Conservation (phyloP, 495 filamentous ascomycete genomes). For the Sporormia fimetaria region DNA sequence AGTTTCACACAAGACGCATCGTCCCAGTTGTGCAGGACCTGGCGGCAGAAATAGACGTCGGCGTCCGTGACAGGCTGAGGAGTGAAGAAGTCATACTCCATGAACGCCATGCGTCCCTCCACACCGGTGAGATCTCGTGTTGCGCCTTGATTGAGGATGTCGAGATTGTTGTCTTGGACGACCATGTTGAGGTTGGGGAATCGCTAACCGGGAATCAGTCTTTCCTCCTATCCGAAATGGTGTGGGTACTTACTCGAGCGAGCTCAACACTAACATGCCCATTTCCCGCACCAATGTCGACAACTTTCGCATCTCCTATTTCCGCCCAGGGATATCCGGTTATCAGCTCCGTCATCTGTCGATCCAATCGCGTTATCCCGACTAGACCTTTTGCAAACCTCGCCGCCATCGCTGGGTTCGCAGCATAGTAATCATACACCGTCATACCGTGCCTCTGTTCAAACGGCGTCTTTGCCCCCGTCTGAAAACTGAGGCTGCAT, state of each 20-base stretch:
- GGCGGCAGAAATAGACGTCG: slow-evolving; percentile 27
- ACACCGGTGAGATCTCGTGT: slow-evolving; percentile 4
- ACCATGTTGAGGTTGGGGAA: slow-evolving; percentile 25
- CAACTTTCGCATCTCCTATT: slow-evolving; percentile 11
- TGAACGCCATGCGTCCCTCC: slow-evolving; percentile 22
- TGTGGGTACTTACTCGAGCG: not conserved
- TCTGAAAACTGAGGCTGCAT: slow-evolving; percentile 1
- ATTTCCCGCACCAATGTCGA: slow-evolving; percentile 23
- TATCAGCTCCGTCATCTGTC: slow-evolving; percentile 10
- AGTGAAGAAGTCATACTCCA: slow-evolving; percentile 30
- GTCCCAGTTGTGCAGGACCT: slow-evolving; percentile 28
- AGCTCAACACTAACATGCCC: slow-evolving; percentile 16
- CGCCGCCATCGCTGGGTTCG: slow-evolving; percentile 19
- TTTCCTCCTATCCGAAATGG: not conserved
- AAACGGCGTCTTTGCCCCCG: slow-evolving; percentile 24
- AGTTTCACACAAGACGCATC: slow-evolving; percentile 28
- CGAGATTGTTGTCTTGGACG: slow-evolving; percentile 20
- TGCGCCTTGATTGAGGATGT: slow-evolving; percentile 26
- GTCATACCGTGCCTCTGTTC: slow-evolving; percentile 14
- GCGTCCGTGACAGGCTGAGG: slow-evolving; percentile 25
- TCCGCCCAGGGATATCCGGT: slow-evolving; percentile 22
- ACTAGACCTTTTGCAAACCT: slow-evolving; percentile 26
- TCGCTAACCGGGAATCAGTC: slow-evolving; percentile 8
- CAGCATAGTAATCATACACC: slow-evolving; percentile 28
- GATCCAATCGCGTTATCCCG: slow-evolving; percentile 11